Base-by-base conservation (phyloP, 2,329 filamentous ascomycete species). In the Cryphonectria radicalis region DNA sequence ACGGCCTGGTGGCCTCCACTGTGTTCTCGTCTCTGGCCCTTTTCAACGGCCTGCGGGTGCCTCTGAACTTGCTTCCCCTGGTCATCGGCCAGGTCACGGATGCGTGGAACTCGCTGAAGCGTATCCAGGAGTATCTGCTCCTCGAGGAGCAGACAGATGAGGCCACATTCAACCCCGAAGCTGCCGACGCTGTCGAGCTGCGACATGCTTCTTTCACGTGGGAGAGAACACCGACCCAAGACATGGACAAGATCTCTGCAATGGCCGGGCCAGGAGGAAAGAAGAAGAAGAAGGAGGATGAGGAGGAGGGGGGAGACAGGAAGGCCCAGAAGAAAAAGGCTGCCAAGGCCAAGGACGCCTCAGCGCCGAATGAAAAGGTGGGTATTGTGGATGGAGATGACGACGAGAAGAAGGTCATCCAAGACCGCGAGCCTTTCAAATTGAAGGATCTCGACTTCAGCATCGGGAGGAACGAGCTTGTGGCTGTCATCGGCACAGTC, bases 11-110 rank as follows among this genome's bases (percentile, higher is more conserved):
- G 1, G 91, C 96, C 0, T 93, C 94, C 0, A 85, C 90, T 35
- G 88, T 98, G 50, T 98, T 99, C 83, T 98, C 95, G 0, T 98
- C 95, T 0, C 86, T 98, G 19, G 95, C 95, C 0, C 83, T 98
- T 10, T 99, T 98, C 87, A 98, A 98, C 80, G 91, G 92, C 6
- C 86, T 99, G 60, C 90, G 96, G 59, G 89, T 98, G 80, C 96
- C 96, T 0, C 87, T 99, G 67, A 98, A 97, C 78, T 82, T 98
- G 77, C 84, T 98, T 2, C 95, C 95, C 0, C 82, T 97, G 73
- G 93, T 98, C 60, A 91, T 98, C 75, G 93, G 94, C 43, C 94
- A 97, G 79, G 89, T 94, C 1, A 93, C 95, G 19, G 96, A 99
- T 81, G 96, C 94, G 0, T 94, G 92, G 85, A 92, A 92, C 1